phyloP scores from a whole-genome alignment of 73 alveolate species.

The Tetrahymena malaccensis region DNA sequence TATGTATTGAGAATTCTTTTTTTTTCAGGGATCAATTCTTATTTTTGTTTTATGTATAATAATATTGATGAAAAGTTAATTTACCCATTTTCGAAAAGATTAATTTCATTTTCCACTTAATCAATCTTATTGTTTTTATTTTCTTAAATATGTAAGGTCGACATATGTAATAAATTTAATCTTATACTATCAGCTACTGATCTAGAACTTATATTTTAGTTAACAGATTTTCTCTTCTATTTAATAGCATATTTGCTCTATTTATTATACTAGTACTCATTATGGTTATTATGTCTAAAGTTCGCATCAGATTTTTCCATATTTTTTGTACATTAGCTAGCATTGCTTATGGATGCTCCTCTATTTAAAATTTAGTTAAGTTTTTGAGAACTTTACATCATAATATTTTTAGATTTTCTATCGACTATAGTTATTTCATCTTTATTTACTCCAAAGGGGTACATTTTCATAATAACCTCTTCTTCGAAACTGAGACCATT shows the following conservation, averaged over 20 bases:
- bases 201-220: too few relatives aligned
- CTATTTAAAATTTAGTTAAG: neutral
- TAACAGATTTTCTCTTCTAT: neutral
- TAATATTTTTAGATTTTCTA: neutral
- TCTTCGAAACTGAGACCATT: neutral
- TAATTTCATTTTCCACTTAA: neutral
- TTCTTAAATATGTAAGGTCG: neutral
- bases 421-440: neutral
- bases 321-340: too few relatives aligned
- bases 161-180: neutral
- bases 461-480: neutral
- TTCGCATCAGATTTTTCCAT: too few relatives aligned
- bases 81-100: neutral
- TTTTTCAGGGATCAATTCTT: neutral
- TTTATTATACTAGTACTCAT: too few relatives aligned
- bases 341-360: neutral
- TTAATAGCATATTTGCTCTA: too few relatives aligned
- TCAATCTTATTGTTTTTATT: neutral
- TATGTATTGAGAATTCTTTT: neutral
- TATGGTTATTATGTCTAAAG: too few relatives aligned
- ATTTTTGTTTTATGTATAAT: neutral
- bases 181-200: neutral
- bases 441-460: neutral
- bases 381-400: neutral
- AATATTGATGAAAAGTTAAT: neutral